These are phyloP conservation scores for Aspergillus texensis DNA, from an alignment of 2,329 filamentous ascomycete species.

Conservation along the genomic window DNA sequence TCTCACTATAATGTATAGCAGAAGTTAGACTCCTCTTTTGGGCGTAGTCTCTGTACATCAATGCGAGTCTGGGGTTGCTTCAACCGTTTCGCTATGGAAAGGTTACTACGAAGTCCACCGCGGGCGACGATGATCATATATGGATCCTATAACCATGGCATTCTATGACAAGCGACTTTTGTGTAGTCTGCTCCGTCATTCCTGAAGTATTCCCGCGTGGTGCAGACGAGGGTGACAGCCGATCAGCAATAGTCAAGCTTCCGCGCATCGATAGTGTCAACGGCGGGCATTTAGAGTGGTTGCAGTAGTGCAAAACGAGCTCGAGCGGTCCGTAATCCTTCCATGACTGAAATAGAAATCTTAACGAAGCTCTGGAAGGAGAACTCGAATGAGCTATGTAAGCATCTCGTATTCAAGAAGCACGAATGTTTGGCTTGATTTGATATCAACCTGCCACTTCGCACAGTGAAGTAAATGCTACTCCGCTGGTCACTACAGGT, in stretches of 20 bases:
- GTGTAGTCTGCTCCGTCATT: not conserved
- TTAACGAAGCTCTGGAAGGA: not conserved
- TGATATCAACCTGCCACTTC: not conserved
- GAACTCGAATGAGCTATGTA: not conserved
- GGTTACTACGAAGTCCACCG: not conserved
- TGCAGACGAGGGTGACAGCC: not conserved
- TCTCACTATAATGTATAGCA: not conserved
- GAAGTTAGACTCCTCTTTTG: not conserved
- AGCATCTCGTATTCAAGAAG: not conserved
- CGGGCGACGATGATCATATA: not conserved
- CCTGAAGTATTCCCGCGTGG: not conserved
- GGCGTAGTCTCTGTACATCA: not conserved
- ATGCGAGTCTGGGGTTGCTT: not conserved
- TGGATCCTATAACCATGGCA: not conserved
- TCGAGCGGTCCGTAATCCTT: not conserved
- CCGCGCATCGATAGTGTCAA: not conserved
- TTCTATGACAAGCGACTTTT: not conserved
- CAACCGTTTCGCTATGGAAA: not conserved
- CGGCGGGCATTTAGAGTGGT: not conserved
- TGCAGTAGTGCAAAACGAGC: not conserved
- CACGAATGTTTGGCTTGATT: not conserved
- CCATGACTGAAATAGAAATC: constrained; percentile 5
- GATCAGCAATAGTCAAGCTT: constrained; percentile 8
- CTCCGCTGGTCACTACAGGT: not conserved
- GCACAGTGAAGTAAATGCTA: not conserved